phyloP scores from a whole-genome alignment of 225 moss, liverwort and hornwort species.

The Marchantia polymorpha region DNA sequence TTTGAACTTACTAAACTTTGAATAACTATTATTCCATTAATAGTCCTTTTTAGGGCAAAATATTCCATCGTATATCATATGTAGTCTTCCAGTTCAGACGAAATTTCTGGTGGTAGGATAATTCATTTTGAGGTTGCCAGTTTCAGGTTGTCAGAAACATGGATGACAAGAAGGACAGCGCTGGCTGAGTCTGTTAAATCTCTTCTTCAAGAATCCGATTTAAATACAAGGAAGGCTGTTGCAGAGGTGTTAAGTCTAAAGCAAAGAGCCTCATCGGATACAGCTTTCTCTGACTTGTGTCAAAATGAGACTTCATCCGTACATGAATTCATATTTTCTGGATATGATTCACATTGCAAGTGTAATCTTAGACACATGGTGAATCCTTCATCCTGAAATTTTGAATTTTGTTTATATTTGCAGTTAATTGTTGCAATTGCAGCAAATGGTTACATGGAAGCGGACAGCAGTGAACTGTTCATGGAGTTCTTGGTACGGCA shows the following conservation, averaged over 20 bases:
- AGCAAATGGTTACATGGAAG: conserved; percentile 61
- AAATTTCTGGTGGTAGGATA: not conserved
- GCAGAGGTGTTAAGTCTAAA: conserved; percentile 62
- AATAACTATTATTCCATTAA: not conserved
- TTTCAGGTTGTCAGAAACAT: conserved; percentile 70
- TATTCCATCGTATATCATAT: not conserved
- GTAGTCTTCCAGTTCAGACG: not conserved
- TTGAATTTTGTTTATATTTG: not conserved
- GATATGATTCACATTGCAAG: no score
- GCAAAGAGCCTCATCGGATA: not conserved
- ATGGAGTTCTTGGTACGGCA: conserved; percentile 90
- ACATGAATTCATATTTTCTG: no score
- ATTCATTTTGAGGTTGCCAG: not conserved
- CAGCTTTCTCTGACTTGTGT: not conserved
- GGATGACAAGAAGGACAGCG: conserved; percentile 60
- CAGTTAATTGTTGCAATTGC: conserved; percentile 85
- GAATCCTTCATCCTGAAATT: not conserved
- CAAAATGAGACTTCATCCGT: no score
- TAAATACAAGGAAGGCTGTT: conserved; percentile 79
- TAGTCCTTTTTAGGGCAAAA: not conserved
- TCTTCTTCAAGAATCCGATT: conserved; percentile 68
- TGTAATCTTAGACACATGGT: no score
- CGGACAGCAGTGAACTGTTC: conserved; percentile 63
- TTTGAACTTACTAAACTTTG: not conserved
- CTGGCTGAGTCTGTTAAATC: conserved; percentile 74